Evolutionary conservation across 2,329 filamentous ascomycete species (phyloP), one percentile per base, ranked within the genome.

Genomic region (Fusarium clavum): DNA sequence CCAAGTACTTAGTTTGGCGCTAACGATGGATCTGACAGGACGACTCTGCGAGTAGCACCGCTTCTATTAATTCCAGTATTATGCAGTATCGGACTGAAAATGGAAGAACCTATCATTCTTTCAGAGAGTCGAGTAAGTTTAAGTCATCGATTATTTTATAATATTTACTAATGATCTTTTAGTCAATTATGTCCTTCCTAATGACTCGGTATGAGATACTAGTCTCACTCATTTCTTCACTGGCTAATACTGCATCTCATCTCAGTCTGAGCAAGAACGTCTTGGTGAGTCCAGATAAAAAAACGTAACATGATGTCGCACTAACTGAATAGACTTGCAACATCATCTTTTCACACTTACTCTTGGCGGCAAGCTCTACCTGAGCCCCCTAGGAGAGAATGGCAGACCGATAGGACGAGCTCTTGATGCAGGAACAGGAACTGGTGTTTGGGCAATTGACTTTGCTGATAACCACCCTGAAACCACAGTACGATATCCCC

Each of bases 341-440:
- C 80, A 82, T 57, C 75, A 80, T 27, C 64, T 81, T 0, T 80
- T 79, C 34, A 54, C 67, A 0, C 65, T 82, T 14, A 81, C 79
- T 0, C 71, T 80, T 18, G 74, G 76, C 1, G 73, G 75, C 13
- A 77, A 76, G 44, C 72, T 81, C 0, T 76, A 69, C 40, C 43
- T 75, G 0, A 71, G 69, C 3, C 81, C 81, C 0, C 69, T 6
- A 71, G 61, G 9, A 61, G 59, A 41, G 8, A 16, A 20, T 13
- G 62, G 75, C 7, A 73, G 52, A 16, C 72, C 69, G 2, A 48
- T 77, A 13, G 52, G 63, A 8, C 77, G 75, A 6, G 76, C 81
- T 10, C 76, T 87, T 2, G 85, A 87, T 72, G 72, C 84, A 27
- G 84, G 84, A n/a, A 85, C 83, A 3, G 84, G 84, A 0, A 86